Conservation (phyloP, 1,139 yeast genomes). For the Yamadazyma dendronema region DNA sequence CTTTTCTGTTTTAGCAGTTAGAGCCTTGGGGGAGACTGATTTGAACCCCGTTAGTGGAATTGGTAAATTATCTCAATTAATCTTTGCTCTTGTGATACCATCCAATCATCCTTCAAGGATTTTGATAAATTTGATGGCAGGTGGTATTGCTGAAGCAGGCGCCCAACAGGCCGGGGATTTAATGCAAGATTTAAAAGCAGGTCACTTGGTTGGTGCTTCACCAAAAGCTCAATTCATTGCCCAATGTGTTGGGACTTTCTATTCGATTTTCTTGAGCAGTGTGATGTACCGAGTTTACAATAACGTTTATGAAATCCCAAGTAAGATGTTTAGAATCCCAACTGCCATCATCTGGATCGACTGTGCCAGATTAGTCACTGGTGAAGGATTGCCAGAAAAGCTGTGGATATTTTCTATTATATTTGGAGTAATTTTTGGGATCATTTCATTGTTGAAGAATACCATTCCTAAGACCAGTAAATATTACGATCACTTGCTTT, state of each 20-base stretch:
- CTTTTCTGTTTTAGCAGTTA: conserved; percentile 80
- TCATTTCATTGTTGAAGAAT: conserved; percentile 66
- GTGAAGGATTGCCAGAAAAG: conserved; percentile 82
- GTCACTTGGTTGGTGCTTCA: conserved; percentile 87
- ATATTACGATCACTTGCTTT: conserved; percentile 45
- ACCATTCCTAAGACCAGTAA: conserved; percentile 39
- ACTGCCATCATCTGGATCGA: conserved; percentile 97
- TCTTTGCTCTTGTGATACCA: conserved; percentile 84
- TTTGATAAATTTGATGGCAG: conserved; percentile 83
- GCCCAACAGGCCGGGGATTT: conserved; percentile 98
- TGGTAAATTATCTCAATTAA: conserved; percentile 86
- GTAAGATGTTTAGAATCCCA: conserved; percentile 77
- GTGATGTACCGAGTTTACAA: conserved; percentile 82
- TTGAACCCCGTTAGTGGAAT: conserved; percentile 96
- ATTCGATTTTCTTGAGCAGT: conserved; percentile 78
- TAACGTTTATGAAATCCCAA: conserved; percentile 80
- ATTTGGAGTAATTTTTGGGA: conserved; percentile 68
- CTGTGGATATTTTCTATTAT: conserved; percentile 64
- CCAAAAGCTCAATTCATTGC: conserved; percentile 91
- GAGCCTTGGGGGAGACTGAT: conserved; percentile 96
- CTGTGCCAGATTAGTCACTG: conserved; percentile 89
- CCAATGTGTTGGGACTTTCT: conserved; percentile 81
- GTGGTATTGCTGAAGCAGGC: conserved; percentile 97
- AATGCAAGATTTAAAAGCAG: conserved; percentile 96
- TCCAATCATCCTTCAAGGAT: conserved; percentile 74